Conservation (phyloP, 495 filamentous ascomycete genomes). For the Penicillium pulvis region DNA sequence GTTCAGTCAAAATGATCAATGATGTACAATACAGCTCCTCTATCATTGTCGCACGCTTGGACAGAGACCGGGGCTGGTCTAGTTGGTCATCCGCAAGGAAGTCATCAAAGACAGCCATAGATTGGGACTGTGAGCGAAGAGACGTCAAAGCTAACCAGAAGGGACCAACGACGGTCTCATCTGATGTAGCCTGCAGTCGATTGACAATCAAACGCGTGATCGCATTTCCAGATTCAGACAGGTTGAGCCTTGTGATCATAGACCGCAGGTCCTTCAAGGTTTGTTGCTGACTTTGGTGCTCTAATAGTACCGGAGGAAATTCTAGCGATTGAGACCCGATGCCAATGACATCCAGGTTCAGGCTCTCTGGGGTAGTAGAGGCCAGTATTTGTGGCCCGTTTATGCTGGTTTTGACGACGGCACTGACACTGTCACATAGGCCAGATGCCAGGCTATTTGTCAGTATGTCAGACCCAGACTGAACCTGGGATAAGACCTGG, state of each 20-base stretch:
- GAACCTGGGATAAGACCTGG: slow-evolving; percentile 64
- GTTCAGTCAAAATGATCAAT: slow-evolving; percentile 59
- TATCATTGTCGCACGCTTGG: slow-evolving; percentile 56
- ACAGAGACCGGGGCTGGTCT: slow-evolving; percentile 33
- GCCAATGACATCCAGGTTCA: slow-evolving; percentile 30
- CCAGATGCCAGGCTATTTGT: slow-evolving; percentile 64
- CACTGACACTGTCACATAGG: slow-evolving; percentile 48
- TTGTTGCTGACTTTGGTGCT: slow-evolving; percentile 63
- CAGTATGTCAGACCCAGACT: slow-evolving; percentile 69
- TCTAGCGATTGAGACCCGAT: slow-evolving; percentile 25
- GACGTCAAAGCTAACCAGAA: slow-evolving; percentile 84
- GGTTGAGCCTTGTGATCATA: slow-evolving; percentile 43
- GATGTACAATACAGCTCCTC: slow-evolving; percentile 83
- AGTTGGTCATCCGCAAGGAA: slow-evolving; percentile 57
- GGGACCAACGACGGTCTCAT: slow-evolving; percentile 61
- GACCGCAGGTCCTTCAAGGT: slow-evolving; percentile 56
- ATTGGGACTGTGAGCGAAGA: slow-evolving; percentile 53
- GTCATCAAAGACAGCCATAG: slow-evolving; percentile 59
- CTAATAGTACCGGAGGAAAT: slow-evolving; percentile 56
- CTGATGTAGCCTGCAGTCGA: slow-evolving; percentile 55
- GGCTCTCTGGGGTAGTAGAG: slow-evolving; percentile 10
- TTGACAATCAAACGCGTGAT: slow-evolving; percentile 61
- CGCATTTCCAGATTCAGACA: slow-evolving; percentile 41
- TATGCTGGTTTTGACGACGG: slow-evolving; percentile 36
- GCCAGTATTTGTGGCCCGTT: slow-evolving; percentile 33